Conservation (phyloP, 1,284 basidiomycete species). For the Flammula alnicola region DNA sequence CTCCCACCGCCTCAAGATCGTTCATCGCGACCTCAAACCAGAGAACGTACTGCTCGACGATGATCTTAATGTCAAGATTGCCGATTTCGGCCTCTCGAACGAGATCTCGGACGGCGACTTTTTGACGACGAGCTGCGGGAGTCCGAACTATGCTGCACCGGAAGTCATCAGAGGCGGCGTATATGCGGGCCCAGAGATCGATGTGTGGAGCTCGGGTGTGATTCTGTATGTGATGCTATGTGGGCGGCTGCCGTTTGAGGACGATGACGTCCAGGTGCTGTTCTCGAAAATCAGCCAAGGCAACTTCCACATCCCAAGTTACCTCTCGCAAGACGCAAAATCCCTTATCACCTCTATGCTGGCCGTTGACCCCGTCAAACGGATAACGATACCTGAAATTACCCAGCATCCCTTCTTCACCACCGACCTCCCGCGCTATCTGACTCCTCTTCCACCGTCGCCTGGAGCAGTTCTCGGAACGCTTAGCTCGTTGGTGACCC, state of each 20-base stretch:
- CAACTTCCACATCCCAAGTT: conserved; percentile 80
- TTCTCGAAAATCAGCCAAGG: conserved; percentile 95
- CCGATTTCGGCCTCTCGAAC: conserved; percentile 93
- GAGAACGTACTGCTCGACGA: conserved; percentile 87
- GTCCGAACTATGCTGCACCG: conserved; percentile 95
- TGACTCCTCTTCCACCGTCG: conserved; percentile 81
- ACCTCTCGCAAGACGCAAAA: conserved; percentile 78
- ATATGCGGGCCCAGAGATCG: conserved; percentile 95
- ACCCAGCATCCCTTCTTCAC: conserved; percentile 89
- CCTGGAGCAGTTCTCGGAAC: conserved; percentile 79
- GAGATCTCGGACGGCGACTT: conserved; percentile 96
- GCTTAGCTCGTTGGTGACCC: conserved; percentile 69
- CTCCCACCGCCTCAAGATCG: conserved; percentile 92
- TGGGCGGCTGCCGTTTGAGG: conserved; percentile 92
- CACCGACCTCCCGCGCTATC: conserved; percentile 84
- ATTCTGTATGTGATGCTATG: conserved; percentile 96
- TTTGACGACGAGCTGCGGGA: conserved; percentile 92
- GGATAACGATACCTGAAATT: conserved; percentile 91
- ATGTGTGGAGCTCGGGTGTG: conserved; percentile 97
- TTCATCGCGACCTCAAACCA: conserved; percentile 94
- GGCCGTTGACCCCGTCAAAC: conserved; percentile 89
- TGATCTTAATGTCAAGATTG: conserved; percentile 90
- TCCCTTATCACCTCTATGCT: conserved; percentile 87
- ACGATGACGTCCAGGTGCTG: conserved; percentile 89
- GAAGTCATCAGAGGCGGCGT: conserved; percentile 93